Evolutionary conservation across 2,329 filamentous ascomycete species (phyloP).

Genomic region (Ceratocystis lukuohia): DNA sequence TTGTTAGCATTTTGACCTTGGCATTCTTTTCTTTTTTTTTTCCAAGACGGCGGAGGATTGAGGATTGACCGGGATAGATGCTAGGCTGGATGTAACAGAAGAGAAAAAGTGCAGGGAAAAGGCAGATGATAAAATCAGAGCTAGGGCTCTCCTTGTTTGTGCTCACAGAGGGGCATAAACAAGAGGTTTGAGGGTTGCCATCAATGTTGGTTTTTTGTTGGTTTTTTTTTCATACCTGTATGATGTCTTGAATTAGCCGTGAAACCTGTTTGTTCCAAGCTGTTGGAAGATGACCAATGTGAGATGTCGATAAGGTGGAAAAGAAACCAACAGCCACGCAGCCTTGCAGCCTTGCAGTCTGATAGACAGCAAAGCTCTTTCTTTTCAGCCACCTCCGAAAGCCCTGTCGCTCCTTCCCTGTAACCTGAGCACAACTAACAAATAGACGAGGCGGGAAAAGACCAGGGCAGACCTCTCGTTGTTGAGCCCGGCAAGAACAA

Average conservation of each 20-base stretch:
- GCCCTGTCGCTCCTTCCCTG: neutral
- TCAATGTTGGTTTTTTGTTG: neutral
- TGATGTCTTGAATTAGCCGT: no score
- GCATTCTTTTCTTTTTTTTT: neutral
- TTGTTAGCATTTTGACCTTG: neutral
- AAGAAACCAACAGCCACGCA: neutral
- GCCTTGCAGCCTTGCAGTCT: neutral
- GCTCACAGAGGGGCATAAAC: neutral
- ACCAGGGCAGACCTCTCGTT: neutral
- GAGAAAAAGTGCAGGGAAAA: neutral
- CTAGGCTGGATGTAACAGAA: neutral
- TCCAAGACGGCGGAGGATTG: neutral
- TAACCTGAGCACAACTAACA: neutral
- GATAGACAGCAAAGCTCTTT: neutral
- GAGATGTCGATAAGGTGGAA: neutral
- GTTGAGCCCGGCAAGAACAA: constrained; percentile 1
- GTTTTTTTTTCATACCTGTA: neutral
- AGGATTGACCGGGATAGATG: constrained; percentile 7
- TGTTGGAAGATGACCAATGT: no score
- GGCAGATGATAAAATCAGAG: neutral
- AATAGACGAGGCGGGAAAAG: constrained; percentile 2
- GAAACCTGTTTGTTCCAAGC: no score
- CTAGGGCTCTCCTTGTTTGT: neutral
- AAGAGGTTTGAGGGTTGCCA: neutral
- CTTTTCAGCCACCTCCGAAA: neutral